phyloP scores from a whole-genome alignment of 2,329 filamentous ascomycete species.

The Cytospora leucostoma region DNA sequence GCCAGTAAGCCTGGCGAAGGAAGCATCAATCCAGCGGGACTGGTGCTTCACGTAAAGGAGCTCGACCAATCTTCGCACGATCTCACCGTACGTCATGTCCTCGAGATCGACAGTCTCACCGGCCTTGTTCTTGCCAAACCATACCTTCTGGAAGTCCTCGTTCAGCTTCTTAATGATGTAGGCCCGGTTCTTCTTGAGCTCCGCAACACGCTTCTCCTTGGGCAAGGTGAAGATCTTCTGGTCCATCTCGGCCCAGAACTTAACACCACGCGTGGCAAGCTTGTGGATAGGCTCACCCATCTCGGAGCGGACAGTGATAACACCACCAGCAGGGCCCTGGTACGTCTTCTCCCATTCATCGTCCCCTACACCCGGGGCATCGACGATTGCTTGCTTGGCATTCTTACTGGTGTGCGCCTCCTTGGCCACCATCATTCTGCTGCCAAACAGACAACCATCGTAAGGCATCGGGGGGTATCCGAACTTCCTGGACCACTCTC shows the following conservation, averaged over 20 bases:
- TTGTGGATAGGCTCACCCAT: constrained; percentile 99
- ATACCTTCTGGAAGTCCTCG: constrained; percentile 94
- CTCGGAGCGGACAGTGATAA: constrained; percentile 95
- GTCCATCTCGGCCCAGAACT: constrained; percentile 99
- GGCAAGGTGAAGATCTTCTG: constrained; percentile 96
- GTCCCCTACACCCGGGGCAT: constrained; percentile 81
- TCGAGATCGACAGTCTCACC: constrained; percentile 84
- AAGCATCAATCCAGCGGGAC: constrained; percentile 86
- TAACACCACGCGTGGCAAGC: constrained; percentile 91
- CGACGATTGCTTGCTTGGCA: constrained; percentile 87
- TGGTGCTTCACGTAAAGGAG: constrained; percentile 92
- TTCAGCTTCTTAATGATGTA: constrained; percentile 96
- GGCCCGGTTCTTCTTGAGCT: constrained; percentile 83
- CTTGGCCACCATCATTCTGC: constrained; percentile 92
- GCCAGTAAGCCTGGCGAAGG: constrained; percentile 78
- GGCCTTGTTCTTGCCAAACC: constrained; percentile 84
- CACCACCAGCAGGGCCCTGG: constrained; percentile 84
- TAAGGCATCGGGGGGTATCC: constrained; percentile 93
- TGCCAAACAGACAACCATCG: constrained; percentile 87
- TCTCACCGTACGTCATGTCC: constrained; percentile 93
- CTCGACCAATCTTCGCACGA: constrained; percentile 83
- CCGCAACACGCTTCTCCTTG: constrained; percentile 87
- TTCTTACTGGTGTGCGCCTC: constrained; percentile 85
- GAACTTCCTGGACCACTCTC: constrained; percentile 82
- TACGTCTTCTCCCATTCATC: constrained; percentile 89